These are phyloP conservation scores for Apiospora sp. DNA, from an alignment of 2,329 filamentous ascomycete species.

Conservation along the genomic window DNA sequence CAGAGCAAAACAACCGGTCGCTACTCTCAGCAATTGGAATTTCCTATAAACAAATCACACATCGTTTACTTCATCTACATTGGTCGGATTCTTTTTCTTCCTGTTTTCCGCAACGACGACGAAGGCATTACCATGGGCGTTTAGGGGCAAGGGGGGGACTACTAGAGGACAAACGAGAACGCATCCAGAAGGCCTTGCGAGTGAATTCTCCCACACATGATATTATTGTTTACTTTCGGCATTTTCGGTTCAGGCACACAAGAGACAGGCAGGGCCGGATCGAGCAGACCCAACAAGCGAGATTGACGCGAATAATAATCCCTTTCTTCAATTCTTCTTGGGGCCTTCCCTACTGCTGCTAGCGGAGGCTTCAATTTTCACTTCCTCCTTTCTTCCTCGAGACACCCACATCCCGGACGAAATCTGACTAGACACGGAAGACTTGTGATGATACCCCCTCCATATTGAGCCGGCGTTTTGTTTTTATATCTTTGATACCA, in stretches of 20 bases:
- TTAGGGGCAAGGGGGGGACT: not conserved
- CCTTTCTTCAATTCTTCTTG: not conserved
- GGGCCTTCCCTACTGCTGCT: not conserved
- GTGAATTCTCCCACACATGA: not conserved
- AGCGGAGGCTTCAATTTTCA: not conserved
- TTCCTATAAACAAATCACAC: constrained; percentile 18
- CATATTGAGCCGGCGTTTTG: not conserved
- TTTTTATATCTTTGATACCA: not conserved
- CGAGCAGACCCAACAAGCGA: not conserved
- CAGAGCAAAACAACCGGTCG: constrained; percentile 17
- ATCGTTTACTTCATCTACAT: constrained; percentile 13
- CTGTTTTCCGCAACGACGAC: not conserved
- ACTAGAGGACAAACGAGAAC: not conserved
- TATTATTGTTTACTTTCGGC: not conserved
- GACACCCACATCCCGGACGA: not conserved
- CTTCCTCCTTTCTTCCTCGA: not conserved
- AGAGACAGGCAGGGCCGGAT: not conserved
- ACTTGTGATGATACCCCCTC: constrained; percentile 9
- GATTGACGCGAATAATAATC: not conserved
- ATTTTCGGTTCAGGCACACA: not conserved
- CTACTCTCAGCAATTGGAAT: constrained; percentile 21
- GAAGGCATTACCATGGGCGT: not conserved
- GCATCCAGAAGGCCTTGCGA: not conserved
- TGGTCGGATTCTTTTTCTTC: not conserved
- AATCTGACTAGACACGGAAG: constrained; percentile 1